Conservation (phyloP, 805 yeast species). For the Pichia kluyveri region DNA sequence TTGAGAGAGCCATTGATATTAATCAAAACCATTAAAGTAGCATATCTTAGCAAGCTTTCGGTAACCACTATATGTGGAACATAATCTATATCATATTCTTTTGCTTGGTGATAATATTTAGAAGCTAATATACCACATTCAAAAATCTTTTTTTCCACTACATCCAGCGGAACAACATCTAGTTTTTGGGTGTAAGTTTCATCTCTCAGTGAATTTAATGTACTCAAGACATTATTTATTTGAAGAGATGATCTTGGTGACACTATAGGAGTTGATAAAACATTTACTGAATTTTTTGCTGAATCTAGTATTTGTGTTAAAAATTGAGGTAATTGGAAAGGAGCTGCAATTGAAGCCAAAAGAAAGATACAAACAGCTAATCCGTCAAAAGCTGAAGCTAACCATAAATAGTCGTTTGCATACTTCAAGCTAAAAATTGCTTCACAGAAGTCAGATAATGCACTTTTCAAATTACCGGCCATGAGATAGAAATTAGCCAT, state of each 20-base stretch:
- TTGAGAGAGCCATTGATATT: constrained; percentile 42
- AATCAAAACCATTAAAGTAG: constrained; percentile 49
- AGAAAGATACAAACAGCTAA: constrained; percentile 58
- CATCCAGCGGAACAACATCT: constrained; percentile 12
- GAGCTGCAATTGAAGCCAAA: constrained; percentile 45
- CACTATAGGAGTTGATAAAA: constrained; percentile 24
- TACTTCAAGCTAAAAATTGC: constrained; percentile 51
- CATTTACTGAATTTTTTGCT: constrained; percentile 18
- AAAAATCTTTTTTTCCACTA: constrained; percentile 29
- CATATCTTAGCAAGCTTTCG: constrained; percentile 57
- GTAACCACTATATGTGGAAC: constrained; percentile 77
- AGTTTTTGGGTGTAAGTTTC: not conserved
- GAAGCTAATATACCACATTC: constrained; percentile 31
- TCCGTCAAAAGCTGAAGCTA: constrained; percentile 81
- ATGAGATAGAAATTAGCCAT: constrained; percentile 69
- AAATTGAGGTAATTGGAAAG: constrained; percentile 38
- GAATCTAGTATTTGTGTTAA: constrained; percentile 17
- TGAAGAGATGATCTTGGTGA: constrained; percentile 44
- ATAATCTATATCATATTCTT: constrained; percentile 54
- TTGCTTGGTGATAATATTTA: constrained; percentile 41
- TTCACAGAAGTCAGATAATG: constrained; percentile 67
- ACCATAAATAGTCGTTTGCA: constrained; percentile 75
- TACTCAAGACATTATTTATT: constrained; percentile 3
- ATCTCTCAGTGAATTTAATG: constrained; percentile 6
- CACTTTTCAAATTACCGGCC: constrained; percentile 70